phyloP scores from a whole-genome alignment of 345 rosid genomes.

The Syzygium grande region DNA sequence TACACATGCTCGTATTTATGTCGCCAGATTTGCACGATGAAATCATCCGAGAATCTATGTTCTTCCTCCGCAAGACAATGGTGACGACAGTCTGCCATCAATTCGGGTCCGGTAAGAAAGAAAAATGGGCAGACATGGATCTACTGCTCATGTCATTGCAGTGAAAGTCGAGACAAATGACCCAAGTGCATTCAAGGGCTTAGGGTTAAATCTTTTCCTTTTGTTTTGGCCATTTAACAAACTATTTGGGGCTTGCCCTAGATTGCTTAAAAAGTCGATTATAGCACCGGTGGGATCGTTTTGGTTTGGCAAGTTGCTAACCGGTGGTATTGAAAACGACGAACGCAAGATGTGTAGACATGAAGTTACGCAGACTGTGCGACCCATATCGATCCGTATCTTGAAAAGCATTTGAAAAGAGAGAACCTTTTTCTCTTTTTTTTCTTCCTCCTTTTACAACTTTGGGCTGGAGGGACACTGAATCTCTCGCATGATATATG shows the following conservation, averaged over 20 bases:
- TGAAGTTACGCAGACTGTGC: neutral
- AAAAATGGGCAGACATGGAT: neutral
- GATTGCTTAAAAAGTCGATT: neutral
- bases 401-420: neutral
- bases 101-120: neutral
- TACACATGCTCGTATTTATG: constrained; percentile 40
- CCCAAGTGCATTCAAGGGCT: neutral
- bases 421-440: neutral
- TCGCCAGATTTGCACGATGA: constrained; percentile 54
- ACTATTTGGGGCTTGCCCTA: neutral
- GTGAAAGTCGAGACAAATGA: neutral
- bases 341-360: neutral
- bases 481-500: neutral
- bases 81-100: neutral
- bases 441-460: neutral
- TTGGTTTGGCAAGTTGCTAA: neutral
- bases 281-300: neutral
- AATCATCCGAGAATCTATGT: constrained; percentile 57
- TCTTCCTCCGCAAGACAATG: constrained; percentile 39
- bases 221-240: neutral
- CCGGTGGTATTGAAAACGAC: neutral
- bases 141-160: neutral
- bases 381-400: neutral
- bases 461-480: neutral
- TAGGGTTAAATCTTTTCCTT: neutral